These are phyloP conservation scores for Cymbopogon flexuosus DNA, from an alignment of 202 grass and related monocot genomes.

Conservation along the genomic window DNA sequence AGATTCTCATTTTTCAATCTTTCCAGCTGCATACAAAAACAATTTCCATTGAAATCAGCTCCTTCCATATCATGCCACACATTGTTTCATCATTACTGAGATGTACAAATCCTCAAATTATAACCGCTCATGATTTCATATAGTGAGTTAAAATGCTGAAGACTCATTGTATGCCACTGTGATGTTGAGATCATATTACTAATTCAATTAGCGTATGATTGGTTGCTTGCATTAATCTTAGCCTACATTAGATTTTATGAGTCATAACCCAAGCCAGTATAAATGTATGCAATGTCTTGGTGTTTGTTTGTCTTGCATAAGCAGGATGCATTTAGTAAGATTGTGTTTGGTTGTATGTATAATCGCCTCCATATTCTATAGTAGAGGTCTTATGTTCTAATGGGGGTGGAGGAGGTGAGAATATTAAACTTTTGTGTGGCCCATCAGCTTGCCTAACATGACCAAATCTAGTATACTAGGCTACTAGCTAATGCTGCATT, in stretches of 20 bases:
- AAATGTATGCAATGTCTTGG: not conserved
- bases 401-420: not conserved
- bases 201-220: not conserved
- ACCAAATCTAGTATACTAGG: not conserved
- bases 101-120: too few species aligned
- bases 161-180: not conserved
- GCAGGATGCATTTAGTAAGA: not conserved
- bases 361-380: not conserved
- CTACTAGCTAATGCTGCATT: not conserved
- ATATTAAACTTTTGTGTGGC: not conserved
- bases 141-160: not conserved
- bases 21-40: constrained; percentile 65
- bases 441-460: not conserved
- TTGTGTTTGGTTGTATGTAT: not conserved
- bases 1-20: constrained; percentile 70
- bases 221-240: not conserved
- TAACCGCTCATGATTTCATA: constrained; percentile 4
- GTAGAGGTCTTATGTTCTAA: not conserved
- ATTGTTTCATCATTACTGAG: not conserved
- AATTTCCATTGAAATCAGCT: constrained; percentile 10
- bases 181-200: not conserved
- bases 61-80: not conserved
- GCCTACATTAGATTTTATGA: not conserved
- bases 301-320: not conserved
- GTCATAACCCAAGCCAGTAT: not conserved